Evolutionary conservation across 2,329 filamentous ascomycete genomes (phyloP).

Genomic region (Claviceps arundinis): DNA sequence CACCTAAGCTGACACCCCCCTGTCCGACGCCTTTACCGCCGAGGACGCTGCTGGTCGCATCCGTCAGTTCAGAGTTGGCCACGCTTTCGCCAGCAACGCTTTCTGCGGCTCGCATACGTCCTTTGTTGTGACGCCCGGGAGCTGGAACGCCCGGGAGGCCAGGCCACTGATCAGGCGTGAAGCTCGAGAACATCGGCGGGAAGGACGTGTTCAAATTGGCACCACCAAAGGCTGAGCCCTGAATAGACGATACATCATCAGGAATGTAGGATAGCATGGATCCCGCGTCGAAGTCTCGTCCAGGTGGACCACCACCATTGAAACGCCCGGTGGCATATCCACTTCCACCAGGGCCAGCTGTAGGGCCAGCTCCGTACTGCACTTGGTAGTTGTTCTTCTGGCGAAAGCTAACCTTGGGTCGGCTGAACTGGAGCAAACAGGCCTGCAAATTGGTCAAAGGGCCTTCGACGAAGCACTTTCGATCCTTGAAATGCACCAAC

Average conservation of each 20-base stretch:
- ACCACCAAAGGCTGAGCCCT: constrained; percentile 80
- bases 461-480: constrained; percentile 89
- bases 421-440: constrained; percentile 86
- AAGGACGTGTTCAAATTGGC: constrained; percentile 63
- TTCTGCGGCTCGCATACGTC: constrained; percentile 52
- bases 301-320: constrained; percentile 25
- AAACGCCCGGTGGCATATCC: constrained; percentile 28
- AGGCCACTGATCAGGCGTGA: constrained; percentile 80
- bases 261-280: constrained; percentile 93
- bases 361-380: constrained; percentile 43
- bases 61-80: constrained; percentile 79
- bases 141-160: constrained; percentile 52
- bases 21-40: constrained; percentile 64
- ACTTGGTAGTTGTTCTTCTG: constrained; percentile 67
- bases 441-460: constrained; percentile 92
- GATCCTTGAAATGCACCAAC: constrained; percentile 90
- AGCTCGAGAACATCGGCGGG: constrained; percentile 90
- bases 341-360: constrained; percentile 20
- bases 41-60: constrained; percentile 66
- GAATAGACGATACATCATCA: constrained; percentile 91
- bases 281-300: constrained; percentile 57
- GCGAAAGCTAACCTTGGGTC: constrained; percentile 84
- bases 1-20: constrained; percentile 74
- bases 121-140: constrained; percentile 52
- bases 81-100: constrained; percentile 88